Conservation (phyloP, 495 filamentous ascomycete species). For the Daldinia grandis region DNA sequence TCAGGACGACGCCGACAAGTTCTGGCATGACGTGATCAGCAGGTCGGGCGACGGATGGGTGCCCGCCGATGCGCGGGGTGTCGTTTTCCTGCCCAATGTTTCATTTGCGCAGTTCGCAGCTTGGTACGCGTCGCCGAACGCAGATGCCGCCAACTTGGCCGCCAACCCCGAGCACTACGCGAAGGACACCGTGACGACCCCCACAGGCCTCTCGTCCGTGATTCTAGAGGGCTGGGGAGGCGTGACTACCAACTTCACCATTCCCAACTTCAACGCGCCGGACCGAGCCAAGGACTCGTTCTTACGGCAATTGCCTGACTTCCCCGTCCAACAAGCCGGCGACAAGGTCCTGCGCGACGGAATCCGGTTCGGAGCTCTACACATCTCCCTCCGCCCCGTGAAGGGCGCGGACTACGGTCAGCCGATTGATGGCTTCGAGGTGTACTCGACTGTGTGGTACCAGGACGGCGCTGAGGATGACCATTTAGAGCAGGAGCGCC, state of each 20-base stretch:
- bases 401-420: slow-evolving; percentile 31
- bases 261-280: slow-evolving; percentile 38
- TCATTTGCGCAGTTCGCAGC: slow-evolving; percentile 23
- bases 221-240: slow-evolving; percentile 47
- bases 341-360: slow-evolving; percentile 40
- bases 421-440: slow-evolving; percentile 35
- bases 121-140: slow-evolving; percentile 38
- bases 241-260: slow-evolving; percentile 45
- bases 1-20: slow-evolving; percentile 34
- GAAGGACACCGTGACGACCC: slow-evolving; percentile 30
- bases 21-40: slow-evolving; percentile 33
- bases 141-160: slow-evolving; percentile 40
- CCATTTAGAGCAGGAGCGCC: slow-evolving; percentile 36
- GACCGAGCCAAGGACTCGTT: slow-evolving; percentile 29
- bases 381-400: slow-evolving; percentile 41
- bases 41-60: slow-evolving; percentile 34
- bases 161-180: slow-evolving; percentile 46
- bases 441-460: slow-evolving; percentile 45
- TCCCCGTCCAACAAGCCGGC: slow-evolving; percentile 39
- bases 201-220: slow-evolving; percentile 27
- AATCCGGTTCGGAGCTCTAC: slow-evolving; percentile 40
- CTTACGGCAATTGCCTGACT: slow-evolving; percentile 23
- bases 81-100: slow-evolving; percentile 30
- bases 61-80: slow-evolving; percentile 31
- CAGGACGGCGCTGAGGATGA: slow-evolving; percentile 31